Base-by-base conservation (phyloP, 805 yeast species). In the Tanozyma kutaoensis region DNA sequence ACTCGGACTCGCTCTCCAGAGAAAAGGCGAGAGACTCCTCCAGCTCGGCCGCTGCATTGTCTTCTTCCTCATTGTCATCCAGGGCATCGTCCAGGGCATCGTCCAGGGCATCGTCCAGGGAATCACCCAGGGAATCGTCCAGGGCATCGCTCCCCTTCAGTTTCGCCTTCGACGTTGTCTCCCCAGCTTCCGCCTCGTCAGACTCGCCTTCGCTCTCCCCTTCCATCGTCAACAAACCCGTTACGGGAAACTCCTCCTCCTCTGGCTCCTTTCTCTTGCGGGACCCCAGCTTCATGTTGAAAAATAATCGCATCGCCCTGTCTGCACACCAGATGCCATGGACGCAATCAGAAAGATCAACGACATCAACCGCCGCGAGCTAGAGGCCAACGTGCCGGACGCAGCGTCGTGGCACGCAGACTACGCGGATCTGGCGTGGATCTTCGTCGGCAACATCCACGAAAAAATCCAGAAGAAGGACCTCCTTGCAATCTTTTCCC, bases 391-490 rank as follows among this genome's bases (percentile, higher is more conserved):
- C 10, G 65, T 72, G 1, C 49, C 76, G 0, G 60, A 65, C 20
- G 51, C 58, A 4, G 81, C 78, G 1, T 84, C 95, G 5, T 88
- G 97, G 97, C 97, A 88, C 46, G 63, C 71, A 33, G 94, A 86
- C 37, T 84, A 74, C 43, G 55, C 55, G 14, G 86, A 84, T 36
- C 68, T 88, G 1, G 73, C 88, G 1, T 84, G 75, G 44, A 59
- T 86, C 1, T 79, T 60, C 42, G 72, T 88, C n/a, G 88, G 93
- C 1, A 71, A 76, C 4, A 47, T 88, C 8, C 75, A 84, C 8
- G 51, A 43, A 11, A 69, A 69, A 18, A 46, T 84, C 15, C 71
- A 70, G 7, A 95, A 84, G 44, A 72, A 73, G 25, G 96, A 88
- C 45, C 48, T 88, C 1, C 42, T 85, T 5, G 65, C 72, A 0